These are phyloP conservation scores for Neospora caninum DNA, from an alignment of 169 alveolate genomes.

Conservation along the genomic window DNA sequence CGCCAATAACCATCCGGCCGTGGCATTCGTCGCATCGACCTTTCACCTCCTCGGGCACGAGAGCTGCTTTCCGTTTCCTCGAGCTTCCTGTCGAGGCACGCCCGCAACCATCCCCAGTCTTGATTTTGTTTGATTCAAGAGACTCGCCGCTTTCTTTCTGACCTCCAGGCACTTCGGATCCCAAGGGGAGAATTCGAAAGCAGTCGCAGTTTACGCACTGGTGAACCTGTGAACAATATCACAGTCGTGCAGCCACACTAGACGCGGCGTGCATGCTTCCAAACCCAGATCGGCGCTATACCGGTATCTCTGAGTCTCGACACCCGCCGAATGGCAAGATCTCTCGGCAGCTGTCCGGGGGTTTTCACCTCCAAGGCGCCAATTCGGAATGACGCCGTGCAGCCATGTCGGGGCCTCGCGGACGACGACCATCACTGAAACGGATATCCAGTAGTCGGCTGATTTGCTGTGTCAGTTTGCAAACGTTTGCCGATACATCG, in stretches of 20 bases:
- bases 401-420: no score
- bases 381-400: no score
- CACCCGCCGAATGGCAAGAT: no score
- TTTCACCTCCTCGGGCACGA: slow-evolving; percentile 48
- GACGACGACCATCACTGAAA: no score
- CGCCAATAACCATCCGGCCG: slow-evolving; percentile 71
- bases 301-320: no score
- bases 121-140: not conserved
- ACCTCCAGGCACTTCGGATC: not conserved
- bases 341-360: no score
- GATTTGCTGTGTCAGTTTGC: no score
- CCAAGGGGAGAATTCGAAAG: slow-evolving; percentile 1
- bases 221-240: slow-evolving; percentile 9
- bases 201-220: slow-evolving; percentile 42
- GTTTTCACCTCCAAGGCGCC: no score
- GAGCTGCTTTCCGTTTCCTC: slow-evolving; percentile 47
- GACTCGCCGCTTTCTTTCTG: not conserved
- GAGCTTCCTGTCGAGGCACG: not conserved
- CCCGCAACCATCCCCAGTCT: not conserved
- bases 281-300: no score
- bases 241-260: not conserved
- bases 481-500: no score
- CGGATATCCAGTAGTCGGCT: no score
- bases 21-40: slow-evolving; percentile 66
- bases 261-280: not conserved